phyloP scores from a whole-genome alignment of 2,329 filamentous ascomycete species.

The Hypoxylon sp. region DNA sequence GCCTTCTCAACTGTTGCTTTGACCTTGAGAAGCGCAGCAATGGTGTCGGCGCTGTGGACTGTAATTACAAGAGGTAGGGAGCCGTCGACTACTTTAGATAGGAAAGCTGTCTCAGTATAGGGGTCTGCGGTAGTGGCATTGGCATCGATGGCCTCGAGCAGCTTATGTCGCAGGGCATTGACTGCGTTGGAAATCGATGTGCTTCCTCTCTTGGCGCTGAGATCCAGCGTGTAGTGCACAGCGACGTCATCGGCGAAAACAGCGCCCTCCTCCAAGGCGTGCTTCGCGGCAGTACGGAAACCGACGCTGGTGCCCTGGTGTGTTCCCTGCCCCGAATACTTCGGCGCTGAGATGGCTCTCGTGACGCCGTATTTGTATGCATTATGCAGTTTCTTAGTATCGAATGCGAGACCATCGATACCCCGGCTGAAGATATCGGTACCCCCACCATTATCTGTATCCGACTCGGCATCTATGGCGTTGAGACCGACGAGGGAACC shows the following conservation, averaged over 20 bases:
- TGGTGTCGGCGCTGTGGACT: conserved; percentile 69
- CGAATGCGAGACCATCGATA: conserved; percentile 63
- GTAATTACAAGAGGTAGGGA: conserved; percentile 64
- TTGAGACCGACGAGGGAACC: conserved; percentile 68
- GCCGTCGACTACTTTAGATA: conserved; percentile 63
- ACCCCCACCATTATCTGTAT: conserved; percentile 61
- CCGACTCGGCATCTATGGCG: conserved; percentile 67
- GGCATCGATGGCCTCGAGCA: conserved; percentile 59
- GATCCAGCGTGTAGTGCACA: conserved; percentile 66
- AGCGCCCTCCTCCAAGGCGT: conserved; percentile 56
- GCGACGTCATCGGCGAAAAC: conserved; percentile 64
- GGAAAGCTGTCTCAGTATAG: conserved; percentile 60
- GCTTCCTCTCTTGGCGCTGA: conserved; percentile 54
- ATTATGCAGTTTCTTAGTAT: conserved; percentile 63
- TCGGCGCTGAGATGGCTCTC: conserved; percentile 65
- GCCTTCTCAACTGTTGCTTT: conserved; percentile 64
- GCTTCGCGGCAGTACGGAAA: conserved; percentile 61
- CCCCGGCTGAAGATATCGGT: conserved; percentile 63
- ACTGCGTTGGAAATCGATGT: conserved; percentile 63
- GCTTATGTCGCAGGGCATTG: conserved; percentile 59
- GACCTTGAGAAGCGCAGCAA: conserved; percentile 65
- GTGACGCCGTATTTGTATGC: conserved; percentile 66
- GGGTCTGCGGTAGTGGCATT: conserved; percentile 50
- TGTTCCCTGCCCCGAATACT: conserved; percentile 51
- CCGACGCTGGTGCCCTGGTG: conserved; percentile 67